Base-by-base conservation (phyloP, 2,329 filamentous ascomycete genomes). In the Paraphoma chrysanthemicola region DNA sequence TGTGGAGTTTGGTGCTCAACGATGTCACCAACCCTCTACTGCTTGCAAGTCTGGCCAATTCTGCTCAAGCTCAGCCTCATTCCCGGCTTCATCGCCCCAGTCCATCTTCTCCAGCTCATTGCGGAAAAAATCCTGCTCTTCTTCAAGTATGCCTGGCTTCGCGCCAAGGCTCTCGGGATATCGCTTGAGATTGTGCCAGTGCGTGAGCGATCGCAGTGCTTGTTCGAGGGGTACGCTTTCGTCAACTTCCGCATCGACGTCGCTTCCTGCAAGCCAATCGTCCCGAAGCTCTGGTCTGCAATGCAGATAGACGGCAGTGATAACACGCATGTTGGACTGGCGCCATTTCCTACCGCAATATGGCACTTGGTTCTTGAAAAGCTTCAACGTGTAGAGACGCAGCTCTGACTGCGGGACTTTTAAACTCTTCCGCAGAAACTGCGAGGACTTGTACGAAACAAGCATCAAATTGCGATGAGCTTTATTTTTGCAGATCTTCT, bases 341-440 rank as follows among this genome's bases (percentile, higher is more conserved):
- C 95, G 89, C 95, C 95, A 99, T 80, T 99, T 99, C 43, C 95
- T 89, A 18, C 95, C 94, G 77, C 94, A 98, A 81, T 97, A 99
- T 1, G 95, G 95, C 4, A 99, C 95, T 77, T 99, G 95, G 58
- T 93, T 95, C 78, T 99, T 99, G 88, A 98, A 98, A 0, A 99
- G 85, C 79, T 99, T 99, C 66, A 99, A 86, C 0, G 95, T 97
- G 80, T 98, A 98, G 43, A 97, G 88, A 6, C 95, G 88, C 41
- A 99, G 83, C 69, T 92, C 86, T 1, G 89, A 89, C 70, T 99
- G 92, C 0, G 94, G 94, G 18, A 97, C 90, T 66, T 95, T 94
- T 14, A 99, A 86, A 6, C 91, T 89, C 77, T 97, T 97, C 68
- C 93, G 90, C 28, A 99, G 85, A 67, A 97, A 96, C 56, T 92